These are phyloP conservation scores for Guadua angustifolia DNA, from an alignment of 176 grass and related monocot species.

Conservation along the genomic window DNA sequence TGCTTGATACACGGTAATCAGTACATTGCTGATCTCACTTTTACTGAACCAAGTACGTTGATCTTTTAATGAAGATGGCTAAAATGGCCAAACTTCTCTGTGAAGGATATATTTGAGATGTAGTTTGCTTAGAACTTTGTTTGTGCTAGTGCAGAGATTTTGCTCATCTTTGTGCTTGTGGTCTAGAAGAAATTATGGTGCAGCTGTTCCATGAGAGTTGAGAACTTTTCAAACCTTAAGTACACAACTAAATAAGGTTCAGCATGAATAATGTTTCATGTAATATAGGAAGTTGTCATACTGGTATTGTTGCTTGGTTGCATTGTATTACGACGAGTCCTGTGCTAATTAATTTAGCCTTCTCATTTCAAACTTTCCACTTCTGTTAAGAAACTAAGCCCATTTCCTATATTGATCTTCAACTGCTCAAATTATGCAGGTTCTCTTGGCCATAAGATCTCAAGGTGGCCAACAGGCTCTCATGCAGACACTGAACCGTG, in stretches of 20 bases:
- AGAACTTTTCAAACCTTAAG: background rate
- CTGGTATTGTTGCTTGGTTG: background rate
- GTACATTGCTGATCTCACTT: background rate
- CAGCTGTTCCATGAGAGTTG: background rate
- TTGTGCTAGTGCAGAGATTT: background rate
- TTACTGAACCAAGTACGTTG: background rate
- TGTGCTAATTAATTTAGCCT: constrained; percentile 7
- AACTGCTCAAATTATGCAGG: constrained; percentile 40
- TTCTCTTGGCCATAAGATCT: constrained; percentile 80
- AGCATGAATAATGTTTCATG: background rate
- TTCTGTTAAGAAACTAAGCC: background rate
- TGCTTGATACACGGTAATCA: background rate
- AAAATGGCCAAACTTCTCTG: background rate
- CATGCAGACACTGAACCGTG: constrained; percentile 72
- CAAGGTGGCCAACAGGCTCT: constrained; percentile 83
- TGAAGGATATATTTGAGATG: background rate
- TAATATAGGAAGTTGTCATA: background rate
- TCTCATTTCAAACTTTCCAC: background rate
- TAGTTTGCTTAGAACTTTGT: background rate
- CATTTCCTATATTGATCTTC: constrained; percentile 32
- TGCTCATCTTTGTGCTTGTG: too few relatives aligned
- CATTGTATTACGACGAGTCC: background rate
- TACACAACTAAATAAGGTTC: background rate
- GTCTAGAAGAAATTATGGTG: too few relatives aligned
- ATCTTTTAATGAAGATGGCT: background rate